A percentile compares a stretch with the other conserved stretches of the same genome.
phyloP scores from a whole-genome alignment of 345 rosid species.

The Gossypium australe region DNA sequence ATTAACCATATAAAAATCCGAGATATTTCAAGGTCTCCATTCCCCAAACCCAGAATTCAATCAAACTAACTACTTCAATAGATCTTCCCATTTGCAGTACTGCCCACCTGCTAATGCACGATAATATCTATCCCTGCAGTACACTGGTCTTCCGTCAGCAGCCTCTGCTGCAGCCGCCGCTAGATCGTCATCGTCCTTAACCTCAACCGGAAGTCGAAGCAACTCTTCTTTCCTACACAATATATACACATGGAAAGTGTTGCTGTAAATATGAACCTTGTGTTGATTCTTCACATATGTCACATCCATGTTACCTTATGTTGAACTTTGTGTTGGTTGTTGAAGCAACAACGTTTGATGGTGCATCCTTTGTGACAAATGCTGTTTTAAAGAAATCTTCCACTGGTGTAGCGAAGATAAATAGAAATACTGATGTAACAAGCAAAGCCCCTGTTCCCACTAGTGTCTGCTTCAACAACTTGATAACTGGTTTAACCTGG shows the following conservation, averaged over 20 bases:
- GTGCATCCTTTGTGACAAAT: slow-evolving; percentile 31
- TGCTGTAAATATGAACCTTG: background rate
- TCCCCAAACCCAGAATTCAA: background rate
- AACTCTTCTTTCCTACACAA: slow-evolving; percentile 62
- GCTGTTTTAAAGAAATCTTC: slow-evolving; percentile 54
- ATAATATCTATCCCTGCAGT: slow-evolving; percentile 91
- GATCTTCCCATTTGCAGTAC: slow-evolving; percentile 99
- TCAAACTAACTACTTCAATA: slow-evolving; percentile 28
- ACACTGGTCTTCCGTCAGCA: slow-evolving; percentile 93
- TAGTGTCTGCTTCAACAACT: slow-evolving; percentile 80
- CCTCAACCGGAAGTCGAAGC: slow-evolving; percentile 66
- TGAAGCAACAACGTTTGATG: slow-evolving; percentile 36
- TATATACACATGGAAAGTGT: background rate
- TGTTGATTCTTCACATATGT: background rate
- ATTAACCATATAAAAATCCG: slow-evolving; percentile 1
- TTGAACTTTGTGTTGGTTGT: slow-evolving; percentile 49
- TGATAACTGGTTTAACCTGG: slow-evolving; percentile 90
- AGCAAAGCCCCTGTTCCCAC: slow-evolving; percentile 78
- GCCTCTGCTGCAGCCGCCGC: slow-evolving; percentile 97
- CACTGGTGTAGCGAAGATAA: slow-evolving; percentile 76
- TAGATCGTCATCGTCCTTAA: slow-evolving; percentile 60
- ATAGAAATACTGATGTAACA: slow-evolving; percentile 57
- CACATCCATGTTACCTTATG: slow-evolving; percentile 45
- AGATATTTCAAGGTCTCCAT: background rate
- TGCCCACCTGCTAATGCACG: slow-evolving; percentile 97